phyloP scores from a whole-genome alignment of 2,329 filamentous ascomycete genomes.

The Rhynchosporium secalis region DNA sequence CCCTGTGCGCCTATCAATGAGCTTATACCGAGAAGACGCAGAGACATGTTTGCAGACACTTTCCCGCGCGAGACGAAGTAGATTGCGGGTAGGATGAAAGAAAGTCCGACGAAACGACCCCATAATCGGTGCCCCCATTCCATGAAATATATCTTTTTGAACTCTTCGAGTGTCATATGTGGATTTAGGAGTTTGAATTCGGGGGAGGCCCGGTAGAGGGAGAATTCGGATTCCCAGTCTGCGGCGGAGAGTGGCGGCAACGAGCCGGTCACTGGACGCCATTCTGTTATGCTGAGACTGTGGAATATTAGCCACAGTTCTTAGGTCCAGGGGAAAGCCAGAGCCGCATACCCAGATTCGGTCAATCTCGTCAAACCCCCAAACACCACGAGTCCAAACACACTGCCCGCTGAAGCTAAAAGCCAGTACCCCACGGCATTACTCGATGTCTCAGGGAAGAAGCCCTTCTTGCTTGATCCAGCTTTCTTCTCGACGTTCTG shows the following conservation, averaged over 20 bases:
- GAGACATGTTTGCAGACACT: slow-evolving; percentile 76
- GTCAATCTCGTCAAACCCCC: slow-evolving; percentile 91
- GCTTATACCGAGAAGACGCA: slow-evolving; percentile 78
- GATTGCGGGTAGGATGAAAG: slow-evolving; percentile 82
- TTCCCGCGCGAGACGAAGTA: slow-evolving; percentile 83
- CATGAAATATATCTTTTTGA: slow-evolving; percentile 99
- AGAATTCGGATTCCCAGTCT: slow-evolving; percentile 91
- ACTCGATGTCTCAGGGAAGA: slow-evolving; percentile 57
- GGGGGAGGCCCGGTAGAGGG: slow-evolving; percentile 87
- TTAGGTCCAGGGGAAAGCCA: slow-evolving; percentile 13
- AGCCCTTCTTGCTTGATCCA: slow-evolving; percentile 23
- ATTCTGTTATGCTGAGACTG: slow-evolving; percentile 97
- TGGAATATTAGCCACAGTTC: slow-evolving; percentile 6
- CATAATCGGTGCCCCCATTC: slow-evolving; percentile 96
- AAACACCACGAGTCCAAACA: slow-evolving; percentile 96
- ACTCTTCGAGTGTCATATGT: slow-evolving; percentile 88
- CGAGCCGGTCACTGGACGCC: slow-evolving; percentile 92
- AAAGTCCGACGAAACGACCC: slow-evolving; percentile 87
- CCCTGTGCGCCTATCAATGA: slow-evolving; percentile 92
- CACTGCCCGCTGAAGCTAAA: slow-evolving; percentile 83
- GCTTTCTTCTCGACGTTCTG: slow-evolving; percentile 9
- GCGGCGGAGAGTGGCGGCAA: slow-evolving; percentile 74
- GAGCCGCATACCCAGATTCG: slow-evolving; percentile 78
- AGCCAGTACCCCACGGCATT: slow-evolving; percentile 90
- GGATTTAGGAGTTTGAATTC: slow-evolving; percentile 93